Percentiles rank a stretch among this genome's conserved stretches.
phyloP scores from a whole-genome alignment of 768 basidiomycete genomes.

The Boletus rex-veris region DNA sequence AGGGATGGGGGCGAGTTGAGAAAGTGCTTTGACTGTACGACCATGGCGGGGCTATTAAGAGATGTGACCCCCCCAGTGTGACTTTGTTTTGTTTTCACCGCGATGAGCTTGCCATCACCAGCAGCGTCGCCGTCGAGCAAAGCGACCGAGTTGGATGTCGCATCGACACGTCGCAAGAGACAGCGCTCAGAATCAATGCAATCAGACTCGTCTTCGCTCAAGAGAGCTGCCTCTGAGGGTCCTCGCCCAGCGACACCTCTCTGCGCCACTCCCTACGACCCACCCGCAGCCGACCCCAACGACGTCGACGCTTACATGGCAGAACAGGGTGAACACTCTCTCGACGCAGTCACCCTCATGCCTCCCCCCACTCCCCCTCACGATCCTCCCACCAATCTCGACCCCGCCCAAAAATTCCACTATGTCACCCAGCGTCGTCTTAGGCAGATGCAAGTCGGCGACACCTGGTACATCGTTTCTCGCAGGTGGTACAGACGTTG shows the following conservation, averaged over 20 bases:
- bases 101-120: slow-evolving; percentile 44
- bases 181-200: slow-evolving; percentile 75
- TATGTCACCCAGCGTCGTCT: slow-evolving; percentile 47
- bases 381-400: slow-evolving; percentile 24
- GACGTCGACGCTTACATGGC: slow-evolving; percentile 73
- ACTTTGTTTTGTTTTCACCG: slow-evolving; percentile 11
- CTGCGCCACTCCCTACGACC: slow-evolving; percentile 18
- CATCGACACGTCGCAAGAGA: slow-evolving; percentile 50
- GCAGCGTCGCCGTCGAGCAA: slow-evolving; percentile 43
- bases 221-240: slow-evolving; percentile 75
- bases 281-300: slow-evolving; percentile 26
- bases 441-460: slow-evolving; percentile 54
- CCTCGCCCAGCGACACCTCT: slow-evolving; percentile 41
- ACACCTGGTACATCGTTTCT: slow-evolving; percentile 78
- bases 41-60: not conserved
- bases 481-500: slow-evolving; percentile 73
- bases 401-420: slow-evolving; percentile 46
- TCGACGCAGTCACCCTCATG: slow-evolving; percentile 16
- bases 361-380: slow-evolving; percentile 28
- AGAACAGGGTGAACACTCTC: slow-evolving; percentile 45
- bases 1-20: slow-evolving; percentile 66
- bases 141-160: slow-evolving; percentile 35
- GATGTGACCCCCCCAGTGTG: slow-evolving; percentile 13
- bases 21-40: slow-evolving; percentile 60
- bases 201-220: slow-evolving; percentile 71